A percentile compares a stretch with the other conserved stretches of the same genome.
These are phyloP conservation scores for Aspergillus campestris DNA, from an alignment of 495 filamentous ascomycete species.

Conservation along the genomic window DNA sequence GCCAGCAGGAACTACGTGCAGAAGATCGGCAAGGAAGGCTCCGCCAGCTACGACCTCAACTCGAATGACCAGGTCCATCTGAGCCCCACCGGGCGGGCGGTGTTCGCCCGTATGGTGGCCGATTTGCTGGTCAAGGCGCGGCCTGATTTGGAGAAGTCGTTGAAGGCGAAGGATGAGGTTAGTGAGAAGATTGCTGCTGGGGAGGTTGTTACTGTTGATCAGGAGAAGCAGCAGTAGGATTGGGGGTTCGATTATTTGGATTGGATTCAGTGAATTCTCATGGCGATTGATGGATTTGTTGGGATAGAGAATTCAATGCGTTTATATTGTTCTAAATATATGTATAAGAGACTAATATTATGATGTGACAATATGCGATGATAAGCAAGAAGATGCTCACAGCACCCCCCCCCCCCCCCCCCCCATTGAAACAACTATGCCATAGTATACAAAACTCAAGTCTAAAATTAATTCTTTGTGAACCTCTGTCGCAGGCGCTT, in stretches of 20 bases:
- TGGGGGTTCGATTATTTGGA: too few species aligned
- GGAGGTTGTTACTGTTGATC: slow-evolving; percentile 5
- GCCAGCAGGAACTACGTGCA: slow-evolving; percentile 6
- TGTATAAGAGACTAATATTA: too few species aligned
- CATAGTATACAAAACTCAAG: too few species aligned
- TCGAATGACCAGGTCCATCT: slow-evolving; percentile 1
- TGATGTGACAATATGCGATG: too few species aligned
- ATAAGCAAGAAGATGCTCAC: too few species aligned
- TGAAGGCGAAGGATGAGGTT: slow-evolving; percentile 3
- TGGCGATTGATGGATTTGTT: too few species aligned
- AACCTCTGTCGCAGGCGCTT: slow-evolving; percentile 16
- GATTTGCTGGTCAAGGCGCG: slow-evolving; percentile 5
- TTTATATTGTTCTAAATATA: too few species aligned
- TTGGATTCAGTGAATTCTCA: too few species aligned
- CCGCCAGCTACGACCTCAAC: slow-evolving; percentile 5
- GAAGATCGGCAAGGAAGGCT: slow-evolving; percentile 6
- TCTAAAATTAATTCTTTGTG: slow-evolving; percentile 4
- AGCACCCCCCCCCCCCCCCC: too few species aligned
- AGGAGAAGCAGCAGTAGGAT: too few species aligned
- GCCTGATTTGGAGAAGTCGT: background rate
- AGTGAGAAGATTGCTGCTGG: slow-evolving; percentile 6
- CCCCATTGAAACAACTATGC: too few species aligned
- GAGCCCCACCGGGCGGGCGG: slow-evolving; percentile 1
- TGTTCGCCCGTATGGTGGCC: slow-evolving; percentile 5
- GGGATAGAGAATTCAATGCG: too few species aligned